phyloP scores from a whole-genome alignment of 345 rosid species.

The Mangifera indica region DNA sequence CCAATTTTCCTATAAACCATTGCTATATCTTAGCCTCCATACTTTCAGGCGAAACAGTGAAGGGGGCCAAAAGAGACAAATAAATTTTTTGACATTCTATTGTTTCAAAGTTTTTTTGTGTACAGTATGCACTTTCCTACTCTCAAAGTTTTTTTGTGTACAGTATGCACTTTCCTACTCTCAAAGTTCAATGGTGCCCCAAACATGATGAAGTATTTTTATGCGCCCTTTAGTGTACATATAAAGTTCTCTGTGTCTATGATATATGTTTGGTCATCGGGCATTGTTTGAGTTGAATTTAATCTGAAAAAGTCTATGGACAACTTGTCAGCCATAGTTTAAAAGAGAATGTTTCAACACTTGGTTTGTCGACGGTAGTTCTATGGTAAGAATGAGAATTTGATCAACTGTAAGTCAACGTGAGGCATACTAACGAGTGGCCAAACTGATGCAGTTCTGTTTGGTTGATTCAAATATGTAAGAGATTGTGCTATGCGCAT shows the following conservation, averaged over 20 bases:
- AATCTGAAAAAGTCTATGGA: no score
- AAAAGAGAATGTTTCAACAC: no score
- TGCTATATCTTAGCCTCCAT: constrained; percentile 14
- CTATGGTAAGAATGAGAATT: no score
- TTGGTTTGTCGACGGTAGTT: no score
- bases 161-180: background rate
- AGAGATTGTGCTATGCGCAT: no score
- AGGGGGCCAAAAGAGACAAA: constrained; percentile 5
- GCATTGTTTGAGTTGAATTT: no score
- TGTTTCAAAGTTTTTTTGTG: background rate
- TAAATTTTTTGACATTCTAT: constrained; percentile 18
- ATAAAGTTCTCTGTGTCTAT: background rate
- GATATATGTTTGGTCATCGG: no score
- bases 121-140: background rate
- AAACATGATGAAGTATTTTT: background rate
- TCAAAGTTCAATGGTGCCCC: background rate
- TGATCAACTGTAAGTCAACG: no score
- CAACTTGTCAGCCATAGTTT: no score
- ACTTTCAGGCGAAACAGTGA: constrained; percentile 10
- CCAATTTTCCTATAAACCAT: constrained; percentile 7
- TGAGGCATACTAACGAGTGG: no score
- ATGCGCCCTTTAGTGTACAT: background rate
- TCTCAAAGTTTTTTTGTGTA: background rate
- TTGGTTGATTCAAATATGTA: no score
- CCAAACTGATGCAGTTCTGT: no score